These are phyloP conservation scores for Guyanaporus albipodus DNA, from an alignment of 768 basidiomycete species.

Conservation along the genomic window DNA sequence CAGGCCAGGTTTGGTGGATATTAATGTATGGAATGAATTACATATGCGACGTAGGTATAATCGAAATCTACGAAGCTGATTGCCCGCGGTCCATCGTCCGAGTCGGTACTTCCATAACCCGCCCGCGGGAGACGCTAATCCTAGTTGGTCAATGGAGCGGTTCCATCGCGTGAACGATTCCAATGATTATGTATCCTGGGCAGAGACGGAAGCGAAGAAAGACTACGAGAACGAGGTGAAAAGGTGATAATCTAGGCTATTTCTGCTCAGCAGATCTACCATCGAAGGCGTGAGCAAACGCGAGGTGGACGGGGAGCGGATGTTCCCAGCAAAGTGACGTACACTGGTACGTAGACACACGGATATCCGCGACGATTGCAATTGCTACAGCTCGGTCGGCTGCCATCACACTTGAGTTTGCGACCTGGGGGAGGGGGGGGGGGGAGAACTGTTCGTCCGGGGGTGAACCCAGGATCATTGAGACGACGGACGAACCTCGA, in stretches of 20 bases:
- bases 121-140: not conserved
- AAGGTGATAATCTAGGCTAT: constrained; percentile 19
- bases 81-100: constrained; percentile 8
- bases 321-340: constrained; percentile 30
- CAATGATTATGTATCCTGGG: constrained; percentile 14
- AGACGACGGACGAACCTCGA: constrained; percentile 41
- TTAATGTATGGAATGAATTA: constrained; percentile 27
- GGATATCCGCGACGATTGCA: constrained; percentile 57
- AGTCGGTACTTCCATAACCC: constrained; percentile 6
- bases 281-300: constrained; percentile 8
- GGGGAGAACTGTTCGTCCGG: not conserved
- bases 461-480: too few species aligned
- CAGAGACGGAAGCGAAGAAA: constrained; percentile 21
- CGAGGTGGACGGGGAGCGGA: not conserved
- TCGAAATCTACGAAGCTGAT: constrained; percentile 15
- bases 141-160: constrained; percentile 10
- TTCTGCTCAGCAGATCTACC: constrained; percentile 27
- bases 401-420: constrained; percentile 71
- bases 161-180: constrained; percentile 22
- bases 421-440: constrained; percentile 40
- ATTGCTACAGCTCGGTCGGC: constrained; percentile 59
- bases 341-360: constrained; percentile 66
- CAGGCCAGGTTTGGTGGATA: not conserved
- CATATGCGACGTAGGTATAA: constrained; percentile 28
- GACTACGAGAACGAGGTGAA: constrained; percentile 5